A percentile compares a stretch with the other conserved stretches of the same genome.
Conservation (phyloP, 495 filamentous ascomycete species). For the Cenococcum geophilum region DNA sequence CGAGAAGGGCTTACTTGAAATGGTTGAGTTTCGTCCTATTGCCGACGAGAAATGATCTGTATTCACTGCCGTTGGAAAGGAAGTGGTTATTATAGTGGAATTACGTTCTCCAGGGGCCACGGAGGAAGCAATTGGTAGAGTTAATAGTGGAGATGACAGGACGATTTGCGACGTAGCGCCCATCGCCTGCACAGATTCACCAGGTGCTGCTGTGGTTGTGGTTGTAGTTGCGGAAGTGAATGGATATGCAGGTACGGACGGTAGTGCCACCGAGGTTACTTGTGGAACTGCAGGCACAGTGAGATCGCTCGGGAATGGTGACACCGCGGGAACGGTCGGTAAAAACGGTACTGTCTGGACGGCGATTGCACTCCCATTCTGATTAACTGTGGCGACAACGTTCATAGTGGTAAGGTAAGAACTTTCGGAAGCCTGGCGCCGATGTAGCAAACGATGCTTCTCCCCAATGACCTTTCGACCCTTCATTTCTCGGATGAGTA, state of each 20-base stretch:
- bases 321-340: slow-evolving; percentile 18
- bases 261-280: slow-evolving; percentile 2
- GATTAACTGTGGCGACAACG: slow-evolving; percentile 18
- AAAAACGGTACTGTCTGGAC: slow-evolving; percentile 10
- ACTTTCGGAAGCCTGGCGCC: slow-evolving; percentile 11
- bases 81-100: neutral
- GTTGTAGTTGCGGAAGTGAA: slow-evolving; percentile 14
- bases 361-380: slow-evolving; percentile 15
- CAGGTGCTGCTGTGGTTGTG: neutral
- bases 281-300: slow-evolving; percentile 18
- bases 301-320: slow-evolving; percentile 25
- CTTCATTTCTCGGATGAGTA: slow-evolving; percentile 20
- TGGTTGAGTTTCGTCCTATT: slow-evolving; percentile 1
- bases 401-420: slow-evolving; percentile 16
- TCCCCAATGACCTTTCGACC: slow-evolving; percentile 21
- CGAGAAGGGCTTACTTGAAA: neutral
- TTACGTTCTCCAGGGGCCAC: neutral
- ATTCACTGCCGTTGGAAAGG: neutral
- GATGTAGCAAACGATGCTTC: slow-evolving; percentile 24
- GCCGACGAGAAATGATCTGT: neutral
- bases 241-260: slow-evolving; percentile 19
- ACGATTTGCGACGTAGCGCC: neutral
- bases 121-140: neutral
- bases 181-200: neutral
- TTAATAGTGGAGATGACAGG: slow-evolving; percentile 2